These are phyloP conservation scores for Pterothamnion heteromorphum DNA, from an alignment of 31 red algal species.

Conservation along the genomic window DNA sequence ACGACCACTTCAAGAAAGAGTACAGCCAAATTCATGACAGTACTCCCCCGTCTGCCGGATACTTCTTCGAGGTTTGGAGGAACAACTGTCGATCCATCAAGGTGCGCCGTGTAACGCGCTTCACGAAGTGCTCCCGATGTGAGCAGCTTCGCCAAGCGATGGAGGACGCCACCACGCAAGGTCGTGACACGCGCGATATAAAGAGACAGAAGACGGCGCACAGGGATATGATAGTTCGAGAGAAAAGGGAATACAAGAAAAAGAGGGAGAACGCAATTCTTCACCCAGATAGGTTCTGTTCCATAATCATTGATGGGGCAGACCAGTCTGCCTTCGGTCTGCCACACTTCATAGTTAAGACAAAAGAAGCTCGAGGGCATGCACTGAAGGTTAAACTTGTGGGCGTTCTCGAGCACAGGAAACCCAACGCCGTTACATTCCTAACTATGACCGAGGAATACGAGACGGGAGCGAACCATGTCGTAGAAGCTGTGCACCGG, in stretches of 20 bases:
- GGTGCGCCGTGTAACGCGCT: not conserved
- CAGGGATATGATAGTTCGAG: not conserved
- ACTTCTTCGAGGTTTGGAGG: not conserved
- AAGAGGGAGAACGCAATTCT: not conserved
- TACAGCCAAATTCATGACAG: not conserved
- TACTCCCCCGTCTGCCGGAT: not conserved
- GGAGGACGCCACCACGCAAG: not conserved
- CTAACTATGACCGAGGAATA: not conserved
- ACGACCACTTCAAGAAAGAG: not conserved
- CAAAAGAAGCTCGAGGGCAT: not conserved
- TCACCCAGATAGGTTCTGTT: not conserved
- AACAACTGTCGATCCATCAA: not conserved
- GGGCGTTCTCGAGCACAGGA: not conserved
- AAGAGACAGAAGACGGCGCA: not conserved
- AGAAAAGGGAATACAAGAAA: not conserved
- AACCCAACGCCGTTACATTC: not conserved
- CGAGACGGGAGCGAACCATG: not conserved
- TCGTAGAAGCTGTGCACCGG: slow-evolving; percentile 20
- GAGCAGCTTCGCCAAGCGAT: not conserved
- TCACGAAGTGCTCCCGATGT: not conserved
- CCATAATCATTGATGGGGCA: slow-evolving; percentile 28
- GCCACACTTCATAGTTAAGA: not conserved
- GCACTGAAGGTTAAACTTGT: not conserved
- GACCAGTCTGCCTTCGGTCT: slow-evolving; percentile 4
- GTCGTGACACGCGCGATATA: not conserved